phyloP scores from a whole-genome alignment of 176 grass and related monocot species.

The Oryza meridionalis region DNA sequence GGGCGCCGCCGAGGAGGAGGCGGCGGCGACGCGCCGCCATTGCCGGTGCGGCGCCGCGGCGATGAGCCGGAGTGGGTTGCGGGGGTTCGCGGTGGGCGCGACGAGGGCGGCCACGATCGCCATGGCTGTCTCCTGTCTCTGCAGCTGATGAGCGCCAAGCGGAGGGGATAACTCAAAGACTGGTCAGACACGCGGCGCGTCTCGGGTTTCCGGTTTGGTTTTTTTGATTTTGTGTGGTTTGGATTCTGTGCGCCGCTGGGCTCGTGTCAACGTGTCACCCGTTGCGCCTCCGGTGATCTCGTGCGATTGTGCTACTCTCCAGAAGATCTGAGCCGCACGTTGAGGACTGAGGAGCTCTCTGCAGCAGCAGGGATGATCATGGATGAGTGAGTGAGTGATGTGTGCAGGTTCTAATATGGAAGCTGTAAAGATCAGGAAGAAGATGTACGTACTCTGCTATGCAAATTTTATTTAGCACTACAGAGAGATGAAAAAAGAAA shows the following conservation, averaged over 20 bases:
- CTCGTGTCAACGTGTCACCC: not conserved
- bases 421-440: too few species aligned
- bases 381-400: too few species aligned
- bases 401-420: too few species aligned
- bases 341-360: not conserved
- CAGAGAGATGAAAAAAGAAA: too few species aligned
- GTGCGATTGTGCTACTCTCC: too few species aligned
- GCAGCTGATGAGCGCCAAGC: slow-evolving; percentile 42
- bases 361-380: too few species aligned
- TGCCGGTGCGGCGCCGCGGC: slow-evolving; percentile 7
- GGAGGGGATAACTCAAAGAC: slow-evolving; percentile 58
- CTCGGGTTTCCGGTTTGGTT: not conserved
- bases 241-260: not conserved
- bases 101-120: slow-evolving; percentile 48
- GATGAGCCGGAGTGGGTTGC: not conserved
- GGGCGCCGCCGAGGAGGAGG: slow-evolving; percentile 63
- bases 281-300: not conserved
- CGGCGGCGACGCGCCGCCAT: slow-evolving; percentile 43
- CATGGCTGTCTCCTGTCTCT: slow-evolving; percentile 12
- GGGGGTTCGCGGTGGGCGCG: slow-evolving; percentile 23
- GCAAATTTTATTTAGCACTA: too few species aligned
- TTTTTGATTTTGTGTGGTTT: slow-evolving; percentile 20
- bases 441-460: too few species aligned
- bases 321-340: not conserved
- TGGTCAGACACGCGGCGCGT: slow-evolving; percentile 17